Base-by-base conservation (phyloP, 164 flowering plant species). In the Liriodendron chinense region DNA sequence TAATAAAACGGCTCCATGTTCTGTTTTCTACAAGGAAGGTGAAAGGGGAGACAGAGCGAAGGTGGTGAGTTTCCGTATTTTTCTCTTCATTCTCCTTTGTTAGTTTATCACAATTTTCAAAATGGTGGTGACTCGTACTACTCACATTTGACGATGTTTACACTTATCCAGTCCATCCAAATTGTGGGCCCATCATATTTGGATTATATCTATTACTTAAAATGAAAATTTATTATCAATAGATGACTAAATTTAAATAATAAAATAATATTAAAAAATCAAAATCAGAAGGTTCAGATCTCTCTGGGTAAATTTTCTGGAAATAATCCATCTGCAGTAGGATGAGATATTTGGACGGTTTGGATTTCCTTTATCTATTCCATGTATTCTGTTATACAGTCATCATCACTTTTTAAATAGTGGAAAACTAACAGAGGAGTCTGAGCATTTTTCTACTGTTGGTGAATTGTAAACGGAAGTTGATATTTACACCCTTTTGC, bases 1-100 rank as follows among this genome's bases (percentile, higher is more conserved):
- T n/a, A 57, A 65, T n/a, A 68, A 65, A 74, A 68, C 70, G 69
- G 69, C 75, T 64, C 24, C 66, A 34, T 65, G 70, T 26, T 23
- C n/a, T 26, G 66, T 4, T 7, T 22, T 64, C 53, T 26, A 34
- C 34, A 74, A 5, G 34, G 25, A 65, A 50, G 43, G 43, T 34
- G 43, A 28, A 21, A 66, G 48, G 20, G 18, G 22, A 49, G 22
- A 72, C 9, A 7, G 12, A 61, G 66, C 23, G 28, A 26, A 20
- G 13, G 72, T 21, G 56, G 18, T 48, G 56, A 10, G 23, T 18
- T 47, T 25, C 47, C 9, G 25, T 47, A 21, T 48, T 70, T 16
- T 28, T 65, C 12, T 48, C 7, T 28, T 9, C 0, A 16, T 53
- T 9, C 59, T 53, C 59, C 59, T 2, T 2, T 53, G 59, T 12